Percentiles rank a stretch among this genome's conserved stretches.
Evolutionary conservation across 495 filamentous ascomycete species (phyloP).

Genomic region (Geoglossum glabrum): DNA sequence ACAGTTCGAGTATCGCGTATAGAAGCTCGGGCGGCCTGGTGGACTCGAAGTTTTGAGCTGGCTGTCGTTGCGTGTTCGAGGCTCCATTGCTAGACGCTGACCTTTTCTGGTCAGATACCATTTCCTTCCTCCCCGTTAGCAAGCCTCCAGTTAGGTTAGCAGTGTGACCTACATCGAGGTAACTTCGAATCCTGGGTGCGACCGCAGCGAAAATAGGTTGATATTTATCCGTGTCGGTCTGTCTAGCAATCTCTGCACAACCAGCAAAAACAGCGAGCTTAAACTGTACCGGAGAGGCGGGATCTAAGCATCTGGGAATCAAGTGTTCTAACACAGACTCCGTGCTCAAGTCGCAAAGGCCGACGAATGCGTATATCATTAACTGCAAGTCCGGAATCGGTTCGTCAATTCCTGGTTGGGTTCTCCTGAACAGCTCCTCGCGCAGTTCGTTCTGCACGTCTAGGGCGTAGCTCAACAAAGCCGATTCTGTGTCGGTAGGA

Average conservation of each 20-base stretch:
- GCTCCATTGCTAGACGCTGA: not conserved
- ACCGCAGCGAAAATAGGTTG: slow-evolving; percentile 23
- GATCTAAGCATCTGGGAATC: slow-evolving; percentile 29
- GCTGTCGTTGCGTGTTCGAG: not conserved
- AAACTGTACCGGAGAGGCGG: slow-evolving; percentile 33
- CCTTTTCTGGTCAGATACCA: not conserved
- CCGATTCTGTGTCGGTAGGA: slow-evolving; percentile 32
- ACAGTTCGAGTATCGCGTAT: slow-evolving; percentile 24
- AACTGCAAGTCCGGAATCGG: slow-evolving; percentile 31
- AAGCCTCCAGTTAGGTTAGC: not conserved
- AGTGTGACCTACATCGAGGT: slow-evolving; percentile 1
- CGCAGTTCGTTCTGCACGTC: slow-evolving; percentile 44
- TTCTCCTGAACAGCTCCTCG: slow-evolving; percentile 33
- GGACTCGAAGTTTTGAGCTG: not conserved
- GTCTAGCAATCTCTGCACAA: slow-evolving; percentile 32
- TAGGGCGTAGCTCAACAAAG: slow-evolving; percentile 40
- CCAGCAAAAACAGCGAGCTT: slow-evolving; percentile 38
- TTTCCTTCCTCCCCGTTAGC: not conserved
- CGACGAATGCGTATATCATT: slow-evolving; percentile 45
- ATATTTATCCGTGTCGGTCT: slow-evolving; percentile 28
- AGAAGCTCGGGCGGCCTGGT: not conserved
- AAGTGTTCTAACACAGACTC: slow-evolving; percentile 33
- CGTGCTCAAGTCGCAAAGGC: slow-evolving; percentile 34
- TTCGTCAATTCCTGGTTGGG: slow-evolving; percentile 19
- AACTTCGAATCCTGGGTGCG: slow-evolving; percentile 1